Conservation (phyloP, 192 early-diverging fungal genomes). For the Phlyctochytrium planicorne region DNA sequence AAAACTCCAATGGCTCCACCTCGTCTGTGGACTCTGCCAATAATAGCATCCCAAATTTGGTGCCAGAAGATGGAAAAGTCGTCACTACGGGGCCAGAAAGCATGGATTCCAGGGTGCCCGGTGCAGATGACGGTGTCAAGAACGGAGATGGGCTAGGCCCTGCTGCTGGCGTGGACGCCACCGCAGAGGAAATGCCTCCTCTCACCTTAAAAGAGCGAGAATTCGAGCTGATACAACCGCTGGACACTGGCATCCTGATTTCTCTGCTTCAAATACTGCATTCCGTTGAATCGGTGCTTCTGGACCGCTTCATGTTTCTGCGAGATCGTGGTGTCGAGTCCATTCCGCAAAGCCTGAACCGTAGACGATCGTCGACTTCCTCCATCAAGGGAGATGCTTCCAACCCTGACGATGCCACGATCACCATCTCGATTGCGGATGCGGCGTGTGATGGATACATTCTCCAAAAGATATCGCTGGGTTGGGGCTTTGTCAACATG, state of each 20-base stretch:
- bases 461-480: not conserved
- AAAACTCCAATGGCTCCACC: too few relatives aligned
- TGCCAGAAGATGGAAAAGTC: too few relatives aligned
- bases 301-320: not conserved
- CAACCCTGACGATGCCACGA: too few relatives aligned
- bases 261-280: not conserved
- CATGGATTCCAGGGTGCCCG: not conserved
- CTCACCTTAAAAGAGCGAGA: not conserved
- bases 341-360: too few relatives aligned
- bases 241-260: not conserved
- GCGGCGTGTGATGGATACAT: not conserved
- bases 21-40: not conserved
- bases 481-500: constrained; percentile 1
- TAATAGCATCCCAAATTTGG: too few relatives aligned
- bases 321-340: not conserved
- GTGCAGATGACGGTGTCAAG: not conserved
- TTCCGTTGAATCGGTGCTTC: not conserved
- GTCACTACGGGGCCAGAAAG: too few relatives aligned
- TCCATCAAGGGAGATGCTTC: too few relatives aligned
- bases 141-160: not conserved
- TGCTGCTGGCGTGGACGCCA: not conserved
- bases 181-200: not conserved
- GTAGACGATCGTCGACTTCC: too few relatives aligned
- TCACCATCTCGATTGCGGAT: too few relatives aligned
- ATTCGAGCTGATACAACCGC: not conserved